Percentiles rank a stretch among this genome's conserved stretches.
These are phyloP conservation scores for Vachellia pachyceras DNA, from an alignment of 306 rosid genomes.

Conservation along the genomic window DNA sequence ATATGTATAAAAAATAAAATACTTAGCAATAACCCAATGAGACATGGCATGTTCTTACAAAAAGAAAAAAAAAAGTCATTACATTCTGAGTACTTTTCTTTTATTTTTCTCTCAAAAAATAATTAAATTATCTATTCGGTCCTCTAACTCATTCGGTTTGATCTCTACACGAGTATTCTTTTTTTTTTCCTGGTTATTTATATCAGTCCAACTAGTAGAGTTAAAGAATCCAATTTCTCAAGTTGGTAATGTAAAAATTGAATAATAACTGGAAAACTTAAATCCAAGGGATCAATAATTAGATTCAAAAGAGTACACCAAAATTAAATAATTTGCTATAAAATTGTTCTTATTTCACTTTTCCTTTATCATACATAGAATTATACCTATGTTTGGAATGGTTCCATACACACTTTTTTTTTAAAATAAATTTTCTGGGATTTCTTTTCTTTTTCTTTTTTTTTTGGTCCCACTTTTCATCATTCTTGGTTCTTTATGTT, in stretches of 20 bases:
- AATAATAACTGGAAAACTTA: neutral
- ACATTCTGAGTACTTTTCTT: neutral
- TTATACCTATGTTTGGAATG: conserved; percentile 77
- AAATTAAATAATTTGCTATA: neutral
- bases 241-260: neutral
- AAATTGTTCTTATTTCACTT: neutral
- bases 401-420: conserved; percentile 64
- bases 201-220: neutral
- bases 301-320: neutral
- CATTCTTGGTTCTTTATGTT: conserved; percentile 91
- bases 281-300: neutral
- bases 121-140: neutral
- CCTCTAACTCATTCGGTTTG: neutral
- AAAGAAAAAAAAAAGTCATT: no score
- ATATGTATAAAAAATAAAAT: no score
- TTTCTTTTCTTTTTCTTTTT: conserved; percentile 64
- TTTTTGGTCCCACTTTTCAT: conserved; percentile 85
- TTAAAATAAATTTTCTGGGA: conserved; percentile 53
- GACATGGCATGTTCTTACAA: neutral
- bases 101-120: neutral
- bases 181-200: neutral
- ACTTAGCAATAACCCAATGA: no score
- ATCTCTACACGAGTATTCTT: no score
- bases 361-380: conserved; percentile 43
- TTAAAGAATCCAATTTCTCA: neutral